Conservation (phyloP, 2,329 filamentous ascomycete genomes). For the Helotiales sp. region DNA sequence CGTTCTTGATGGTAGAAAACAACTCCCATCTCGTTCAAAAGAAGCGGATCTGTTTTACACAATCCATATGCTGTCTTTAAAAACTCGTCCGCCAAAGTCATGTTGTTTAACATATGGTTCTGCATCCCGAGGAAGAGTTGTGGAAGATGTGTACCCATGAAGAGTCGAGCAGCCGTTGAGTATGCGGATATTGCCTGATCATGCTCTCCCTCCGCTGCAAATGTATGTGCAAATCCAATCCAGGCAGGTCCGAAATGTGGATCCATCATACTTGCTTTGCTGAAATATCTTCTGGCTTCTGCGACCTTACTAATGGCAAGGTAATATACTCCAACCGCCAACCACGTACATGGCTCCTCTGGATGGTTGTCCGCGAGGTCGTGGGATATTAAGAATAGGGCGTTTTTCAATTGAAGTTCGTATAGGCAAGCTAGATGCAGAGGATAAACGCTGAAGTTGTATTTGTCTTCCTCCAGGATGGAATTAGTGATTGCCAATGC, state of each 20-base stretch:
- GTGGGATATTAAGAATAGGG: slow-evolving; percentile 88
- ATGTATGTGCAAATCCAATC: slow-evolving; percentile 99
- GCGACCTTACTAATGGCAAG: slow-evolving; percentile 85
- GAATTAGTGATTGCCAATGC: slow-evolving; percentile 81
- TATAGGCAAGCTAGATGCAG: slow-evolving; percentile 89
- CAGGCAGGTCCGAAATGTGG: slow-evolving; percentile 95
- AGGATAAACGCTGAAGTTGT: slow-evolving; percentile 87
- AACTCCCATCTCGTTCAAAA: slow-evolving; percentile 94
- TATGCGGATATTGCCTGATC: slow-evolving; percentile 98
- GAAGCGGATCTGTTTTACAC: slow-evolving; percentile 81
- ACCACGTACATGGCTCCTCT: slow-evolving; percentile 86
- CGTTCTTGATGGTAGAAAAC: slow-evolving; percentile 92
- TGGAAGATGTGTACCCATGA: slow-evolving; percentile 94
- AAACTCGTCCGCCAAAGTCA: slow-evolving; percentile 91
- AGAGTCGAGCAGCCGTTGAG: slow-evolving; percentile 88
- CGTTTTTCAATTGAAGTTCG: slow-evolving; percentile 82
- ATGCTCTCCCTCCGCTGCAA: slow-evolving; percentile 95
- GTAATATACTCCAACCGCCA: slow-evolving; percentile 95
- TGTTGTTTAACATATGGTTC: slow-evolving; percentile 92
- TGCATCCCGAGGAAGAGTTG: slow-evolving; percentile 98
- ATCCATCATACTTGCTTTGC: slow-evolving; percentile 96
- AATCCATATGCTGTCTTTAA: slow-evolving; percentile 83
- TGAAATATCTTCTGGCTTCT: slow-evolving; percentile 93
- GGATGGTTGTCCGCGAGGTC: slow-evolving; percentile 90
- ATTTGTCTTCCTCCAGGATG: slow-evolving; percentile 80